These are phyloP conservation scores for Chenopodium berlandieri DNA, from an alignment of 148 eudicot genomes.

Conservation along the genomic window DNA sequence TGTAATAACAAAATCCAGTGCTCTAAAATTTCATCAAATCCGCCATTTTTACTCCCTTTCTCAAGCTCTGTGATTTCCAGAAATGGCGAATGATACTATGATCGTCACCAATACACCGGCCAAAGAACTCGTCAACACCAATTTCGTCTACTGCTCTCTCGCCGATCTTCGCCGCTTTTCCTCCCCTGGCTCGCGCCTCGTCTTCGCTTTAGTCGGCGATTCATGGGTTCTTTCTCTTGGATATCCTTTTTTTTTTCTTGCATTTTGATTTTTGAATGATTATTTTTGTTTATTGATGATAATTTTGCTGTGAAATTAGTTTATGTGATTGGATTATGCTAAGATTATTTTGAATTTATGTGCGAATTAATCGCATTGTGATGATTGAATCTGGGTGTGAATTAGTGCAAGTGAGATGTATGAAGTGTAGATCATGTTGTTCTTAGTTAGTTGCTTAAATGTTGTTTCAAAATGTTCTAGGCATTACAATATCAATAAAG, in stretches of 20 bases:
- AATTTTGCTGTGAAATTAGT: background rate
- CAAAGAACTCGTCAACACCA: conserved; percentile 58
- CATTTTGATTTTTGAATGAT: background rate
- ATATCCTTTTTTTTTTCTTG: background rate
- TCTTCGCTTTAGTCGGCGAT: conserved; percentile 4
- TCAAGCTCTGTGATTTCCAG: background rate
- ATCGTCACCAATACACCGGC: conserved; percentile 74
- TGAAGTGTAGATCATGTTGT: background rate
- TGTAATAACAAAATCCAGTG: too few species aligned
- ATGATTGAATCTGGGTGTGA: background rate
- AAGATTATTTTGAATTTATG: background rate
- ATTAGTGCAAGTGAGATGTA: background rate
- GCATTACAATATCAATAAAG: background rate
- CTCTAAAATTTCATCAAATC: background rate
- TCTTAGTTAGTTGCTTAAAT: background rate
- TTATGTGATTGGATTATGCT: background rate
- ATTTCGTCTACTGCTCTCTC: conserved; percentile 53
- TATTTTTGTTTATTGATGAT: too few species aligned
- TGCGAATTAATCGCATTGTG: background rate
- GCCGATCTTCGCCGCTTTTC: conserved; percentile 18
- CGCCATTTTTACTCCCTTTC: background rate
- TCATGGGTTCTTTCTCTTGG: background rate
- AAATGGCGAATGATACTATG: conserved; percentile 46
- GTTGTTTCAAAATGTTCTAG: background rate
- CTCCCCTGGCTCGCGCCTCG: background rate